A percentile compares a stretch with the other conserved stretches of the same genome.
Evolutionary conservation across 75 land plant species (phyloP).

Genomic region (Cunninghamia lanceolata): DNA sequence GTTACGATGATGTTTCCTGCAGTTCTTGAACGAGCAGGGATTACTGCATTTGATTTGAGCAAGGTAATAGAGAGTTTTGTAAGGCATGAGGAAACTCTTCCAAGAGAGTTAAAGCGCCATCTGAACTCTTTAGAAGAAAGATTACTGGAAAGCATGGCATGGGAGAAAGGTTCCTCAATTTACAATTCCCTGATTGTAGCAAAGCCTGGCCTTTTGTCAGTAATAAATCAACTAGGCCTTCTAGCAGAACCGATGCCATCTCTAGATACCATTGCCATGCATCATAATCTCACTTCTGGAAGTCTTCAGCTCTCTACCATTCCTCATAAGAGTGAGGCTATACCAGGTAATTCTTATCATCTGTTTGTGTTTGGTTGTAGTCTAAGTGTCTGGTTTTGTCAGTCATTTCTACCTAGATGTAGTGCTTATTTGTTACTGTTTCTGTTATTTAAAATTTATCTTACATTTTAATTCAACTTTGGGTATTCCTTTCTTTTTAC

Average conservation of each 20-base stretch:
- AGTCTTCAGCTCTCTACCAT: slow-evolving; percentile 27
- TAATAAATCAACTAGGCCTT: slow-evolving; percentile 73
- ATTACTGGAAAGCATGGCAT: slow-evolving; percentile 92
- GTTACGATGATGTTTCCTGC: slow-evolving; percentile 89
- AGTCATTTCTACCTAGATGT: background rate
- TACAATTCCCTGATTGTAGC: slow-evolving; percentile 92
- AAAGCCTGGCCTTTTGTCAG: slow-evolving; percentile 55
- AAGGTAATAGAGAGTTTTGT: slow-evolving; percentile 97
- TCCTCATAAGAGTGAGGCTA: slow-evolving; percentile 40
- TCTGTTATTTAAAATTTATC: background rate
- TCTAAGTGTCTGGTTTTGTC: background rate
- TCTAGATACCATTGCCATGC: slow-evolving; percentile 71
- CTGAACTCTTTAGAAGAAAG: slow-evolving; percentile 89
- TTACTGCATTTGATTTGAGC: slow-evolving; percentile 95
- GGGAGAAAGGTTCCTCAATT: slow-evolving; percentile 98
- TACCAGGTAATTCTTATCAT: slow-evolving; percentile 38
- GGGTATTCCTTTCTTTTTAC: background rate
- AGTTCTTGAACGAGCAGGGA: slow-evolving; percentile 91
- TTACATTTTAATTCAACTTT: background rate
- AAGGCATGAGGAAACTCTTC: slow-evolving; percentile 91
- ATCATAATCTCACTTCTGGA: slow-evolving; percentile 32
- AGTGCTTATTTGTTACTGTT: background rate
- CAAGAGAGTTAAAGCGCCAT: slow-evolving; percentile 94
- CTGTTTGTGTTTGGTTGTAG: background rate
- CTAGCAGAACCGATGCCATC: slow-evolving; percentile 98